Conservation (phyloP, 106 monocot genomes). For the Dendrobium chrysotoxum region DNA sequence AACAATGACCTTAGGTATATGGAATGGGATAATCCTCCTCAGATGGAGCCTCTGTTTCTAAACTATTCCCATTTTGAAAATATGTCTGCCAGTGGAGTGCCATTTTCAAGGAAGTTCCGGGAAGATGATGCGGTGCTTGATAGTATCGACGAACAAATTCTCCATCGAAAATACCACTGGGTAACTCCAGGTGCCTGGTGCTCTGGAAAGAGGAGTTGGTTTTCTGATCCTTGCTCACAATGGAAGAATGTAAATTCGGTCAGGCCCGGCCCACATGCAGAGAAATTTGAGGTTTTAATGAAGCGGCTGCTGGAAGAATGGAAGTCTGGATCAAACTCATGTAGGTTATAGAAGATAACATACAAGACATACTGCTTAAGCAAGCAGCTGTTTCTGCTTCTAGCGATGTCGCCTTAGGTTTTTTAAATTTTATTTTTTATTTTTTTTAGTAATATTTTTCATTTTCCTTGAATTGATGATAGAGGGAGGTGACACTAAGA, state of each 20-base stretch:
- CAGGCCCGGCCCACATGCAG: slow-evolving; percentile 23
- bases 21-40: slow-evolving; percentile 50
- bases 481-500: neutral
- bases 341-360: slow-evolving; percentile 9
- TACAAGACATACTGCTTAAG: neutral
- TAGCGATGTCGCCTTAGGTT: neutral
- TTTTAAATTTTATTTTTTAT: neutral
- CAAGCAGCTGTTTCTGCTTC: slow-evolving; percentile 1
- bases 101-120: slow-evolving; percentile 38
- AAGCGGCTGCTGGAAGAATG: slow-evolving; percentile 19
- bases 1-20: slow-evolving; percentile 43
- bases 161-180: slow-evolving; percentile 19
- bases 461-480: neutral
- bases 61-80: slow-evolving; percentile 27
- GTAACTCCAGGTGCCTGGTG: slow-evolving; percentile 54
- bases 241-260: slow-evolving; percentile 46
- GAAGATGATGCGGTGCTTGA: slow-evolving; percentile 40
- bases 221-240: slow-evolving; percentile 36
- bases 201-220: slow-evolving; percentile 33
- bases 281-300: slow-evolving; percentile 21
- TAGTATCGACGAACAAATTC: slow-evolving; percentile 37
- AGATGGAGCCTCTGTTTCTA: slow-evolving; percentile 49
- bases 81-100: slow-evolving; percentile 29
- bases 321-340: slow-evolving; percentile 16
- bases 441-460: too few relatives aligned